phyloP scores from a whole-genome alignment of 2,329 filamentous ascomycete species.

The Fusarium setosum region DNA sequence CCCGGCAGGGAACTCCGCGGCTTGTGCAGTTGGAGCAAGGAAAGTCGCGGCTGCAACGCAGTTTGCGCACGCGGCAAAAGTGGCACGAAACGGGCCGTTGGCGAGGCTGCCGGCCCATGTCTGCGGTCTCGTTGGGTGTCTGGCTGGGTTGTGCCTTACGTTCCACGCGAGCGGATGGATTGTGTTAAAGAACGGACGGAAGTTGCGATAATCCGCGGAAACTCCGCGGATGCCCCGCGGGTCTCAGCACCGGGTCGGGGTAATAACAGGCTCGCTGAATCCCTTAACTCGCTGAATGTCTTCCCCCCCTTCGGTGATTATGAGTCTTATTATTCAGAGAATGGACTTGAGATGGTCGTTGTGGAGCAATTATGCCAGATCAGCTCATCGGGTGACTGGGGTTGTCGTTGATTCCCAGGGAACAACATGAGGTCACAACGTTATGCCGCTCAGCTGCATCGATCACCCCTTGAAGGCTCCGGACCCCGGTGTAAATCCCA shows the following conservation, averaged over 20 bases:
- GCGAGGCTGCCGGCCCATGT: slow-evolving; percentile 48
- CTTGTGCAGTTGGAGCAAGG: slow-evolving; percentile 51
- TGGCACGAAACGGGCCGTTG: slow-evolving; percentile 50
- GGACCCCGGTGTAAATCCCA: background rate
- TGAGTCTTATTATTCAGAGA: background rate
- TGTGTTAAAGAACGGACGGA: slow-evolving; percentile 24
- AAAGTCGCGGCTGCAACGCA: slow-evolving; percentile 51
- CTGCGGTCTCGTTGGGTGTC: background rate
- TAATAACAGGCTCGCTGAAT: too few relatives aligned
- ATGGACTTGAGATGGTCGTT: slow-evolving; percentile 9
- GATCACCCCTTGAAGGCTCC: slow-evolving; percentile 6
- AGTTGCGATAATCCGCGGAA: slow-evolving; percentile 27
- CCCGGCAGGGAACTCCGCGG: slow-evolving; percentile 48
- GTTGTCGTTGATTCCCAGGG: background rate
- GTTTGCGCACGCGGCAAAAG: slow-evolving; percentile 49
- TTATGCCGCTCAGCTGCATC: slow-evolving; percentile 6
- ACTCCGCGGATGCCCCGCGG: slow-evolving; percentile 39
- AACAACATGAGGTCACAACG: background rate
- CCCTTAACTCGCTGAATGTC: too few relatives aligned
- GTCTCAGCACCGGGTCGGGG: slow-evolving; percentile 12
- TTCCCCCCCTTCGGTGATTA: background rate
- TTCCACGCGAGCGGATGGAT: slow-evolving; percentile 9
- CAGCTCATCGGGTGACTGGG: background rate
- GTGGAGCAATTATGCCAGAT: background rate
- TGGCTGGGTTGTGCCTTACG: background rate